Base-by-base conservation (phyloP, 768 basidiomycete genomes). In the Boletus tomentosulus region DNA sequence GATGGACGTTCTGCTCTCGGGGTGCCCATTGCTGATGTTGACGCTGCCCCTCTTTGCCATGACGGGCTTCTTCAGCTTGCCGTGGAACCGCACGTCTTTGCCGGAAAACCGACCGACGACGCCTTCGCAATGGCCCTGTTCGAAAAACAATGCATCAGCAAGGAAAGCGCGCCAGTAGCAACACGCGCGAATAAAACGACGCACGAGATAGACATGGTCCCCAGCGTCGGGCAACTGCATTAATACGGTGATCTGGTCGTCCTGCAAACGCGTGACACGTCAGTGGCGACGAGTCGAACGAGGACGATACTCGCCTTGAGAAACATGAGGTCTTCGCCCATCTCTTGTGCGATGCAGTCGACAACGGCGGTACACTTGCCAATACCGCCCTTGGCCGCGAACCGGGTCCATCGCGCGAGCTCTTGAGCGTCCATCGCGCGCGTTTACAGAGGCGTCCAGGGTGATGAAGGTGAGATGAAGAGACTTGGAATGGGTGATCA, bases 301-400 rank as follows among this genome's bases (percentile, higher is more conserved):
- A 7, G 22, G 27, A 15, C 8, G 9, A 8, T 4, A 73, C 79
- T 46, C 51, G 84, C 89, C 79, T 87, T 85, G 46, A 93, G 69
- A 66, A 94, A 92, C 91, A 94, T 94, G 43, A 94, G 76, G 68
- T 93, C 91, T 10, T 68, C 66, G 24, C 85, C 85, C 11, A 79
- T 67, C 37, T 77, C 76, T 66, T 89, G 82, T 2, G 89, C 89
- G 19, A 89, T 80, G 62, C 87, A 90, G 67, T 94, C 90, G 50
- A 78, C 76, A 25, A 77, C 53, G 4, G 91, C 91, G 1, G 81
- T 83, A 58, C 89, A 91, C 60, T 76, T 86, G 5, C 91, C 91
- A 50, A 93, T 90, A 13, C 91, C 91, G 0, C 91, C 91, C 63
- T 91, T 92, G 5, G 76, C 81, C 0, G 91, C 91, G 66, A 93